Base-by-base conservation (phyloP, 768 basidiomycete genomes). In the Pulveroboletus sp. region DNA sequence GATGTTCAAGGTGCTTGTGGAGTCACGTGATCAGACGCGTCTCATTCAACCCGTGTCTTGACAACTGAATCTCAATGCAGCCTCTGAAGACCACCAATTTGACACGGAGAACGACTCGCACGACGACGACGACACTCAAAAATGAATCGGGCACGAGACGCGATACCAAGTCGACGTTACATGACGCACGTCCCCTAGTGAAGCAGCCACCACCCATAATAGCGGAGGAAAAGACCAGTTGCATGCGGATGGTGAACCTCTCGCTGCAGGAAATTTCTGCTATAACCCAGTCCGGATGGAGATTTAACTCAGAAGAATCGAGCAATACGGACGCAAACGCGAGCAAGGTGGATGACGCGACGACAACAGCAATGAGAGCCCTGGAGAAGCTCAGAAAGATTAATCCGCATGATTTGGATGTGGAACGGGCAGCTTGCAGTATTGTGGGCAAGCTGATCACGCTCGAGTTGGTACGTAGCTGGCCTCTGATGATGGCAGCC, bases 351-450 rank as follows among this genome's bases (percentile, higher is more conserved):
- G 60, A 73, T 14, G 68, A 72, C 7, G 63, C 69, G 9, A 57
- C 47, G 16, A 48, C 27, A 27, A 31, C 73, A 16, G 79, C 78
- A 1, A 62, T 70, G 14, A 72, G 70, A 43, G 73, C 78, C 44
- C 62, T 91, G 8, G 50, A 49, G 1, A 55, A 64, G 3, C 68
- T 91, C 36, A 71, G 88, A 43, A 61, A 59, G 27, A 44, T 78
- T 17, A 68, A 65, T 38, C 69, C 76, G 0, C 71, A 69, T 3
- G 76, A 78, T 54, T 14, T 86, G 9, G 83, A 90, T 54, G 75
- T 89, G 6, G 90, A 92, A 67, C 75, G 83, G 31, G 87, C 86
- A 2, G 89, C 85, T 1, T 75, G 76, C 43, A 83, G 82, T 50
- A 68, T 90, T 5, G 61, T 82, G 6, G 84, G 79, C 8, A 89